Conservation (phyloP, 257 asterid species). For the Solanum etuberosum region DNA sequence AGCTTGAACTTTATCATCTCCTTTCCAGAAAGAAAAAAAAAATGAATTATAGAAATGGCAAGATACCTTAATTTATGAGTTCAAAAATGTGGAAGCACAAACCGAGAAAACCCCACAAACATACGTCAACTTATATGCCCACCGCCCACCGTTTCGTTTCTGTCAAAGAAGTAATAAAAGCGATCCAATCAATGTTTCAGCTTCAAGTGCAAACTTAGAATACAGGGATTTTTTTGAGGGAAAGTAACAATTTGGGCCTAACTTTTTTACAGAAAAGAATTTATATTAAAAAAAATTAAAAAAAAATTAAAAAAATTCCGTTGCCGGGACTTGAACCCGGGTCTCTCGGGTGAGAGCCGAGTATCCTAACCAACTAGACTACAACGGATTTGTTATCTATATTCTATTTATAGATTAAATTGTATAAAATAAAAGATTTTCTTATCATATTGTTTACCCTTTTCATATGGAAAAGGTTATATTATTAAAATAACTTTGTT, state of each 20-base stretch:
- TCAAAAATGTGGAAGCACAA: neutral
- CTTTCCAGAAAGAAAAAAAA: neutral
- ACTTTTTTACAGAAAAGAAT: neutral
- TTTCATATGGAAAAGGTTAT: neutral
- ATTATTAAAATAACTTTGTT: neutral
- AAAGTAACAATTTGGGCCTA: neutral
- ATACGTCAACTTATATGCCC: neutral
- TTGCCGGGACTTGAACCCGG: conserved; percentile 97
- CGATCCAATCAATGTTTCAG: neutral
- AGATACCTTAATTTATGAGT: neutral
- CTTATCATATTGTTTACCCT: neutral
- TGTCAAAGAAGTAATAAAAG: neutral
- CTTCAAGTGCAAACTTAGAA: neutral
- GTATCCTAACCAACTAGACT: conserved; percentile 97
- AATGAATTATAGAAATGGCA: neutral
- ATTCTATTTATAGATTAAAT: fast-evolving
- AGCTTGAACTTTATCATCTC: neutral
- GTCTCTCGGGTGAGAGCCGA: conserved; percentile 99
- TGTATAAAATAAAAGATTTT: too few relatives aligned
- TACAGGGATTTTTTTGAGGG: neutral
- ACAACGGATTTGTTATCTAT: conserved; percentile 37
- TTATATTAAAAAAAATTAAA: too few relatives aligned
- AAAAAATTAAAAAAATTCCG: neutral
- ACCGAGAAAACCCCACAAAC: neutral
- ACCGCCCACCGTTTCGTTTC: neutral